phyloP scores from a whole-genome alignment of 495 filamentous ascomycete genomes.

The Penicillium atrosanguineum region DNA sequence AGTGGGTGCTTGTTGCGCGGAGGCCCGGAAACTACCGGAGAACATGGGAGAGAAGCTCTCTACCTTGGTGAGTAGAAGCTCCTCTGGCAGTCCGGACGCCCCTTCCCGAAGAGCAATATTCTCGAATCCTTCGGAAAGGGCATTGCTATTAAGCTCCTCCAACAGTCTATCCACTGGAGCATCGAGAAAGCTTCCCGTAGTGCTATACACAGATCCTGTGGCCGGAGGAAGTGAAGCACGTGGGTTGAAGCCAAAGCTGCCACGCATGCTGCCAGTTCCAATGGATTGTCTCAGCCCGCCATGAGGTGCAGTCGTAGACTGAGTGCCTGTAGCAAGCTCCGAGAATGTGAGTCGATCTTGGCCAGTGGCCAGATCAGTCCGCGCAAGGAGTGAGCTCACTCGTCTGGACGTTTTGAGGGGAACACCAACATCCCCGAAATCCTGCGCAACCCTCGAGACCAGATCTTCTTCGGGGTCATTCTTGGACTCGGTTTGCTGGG shows the following conservation, averaged over 20 bases:
- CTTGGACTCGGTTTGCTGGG: conserved; percentile 31
- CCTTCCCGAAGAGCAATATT: conserved; percentile 70
- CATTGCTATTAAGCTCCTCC: conserved; percentile 64
- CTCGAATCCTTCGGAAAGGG: conserved; percentile 65
- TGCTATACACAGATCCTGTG: conserved; percentile 41
- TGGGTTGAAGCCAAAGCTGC: conserved; percentile 55
- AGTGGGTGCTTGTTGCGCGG: conserved; percentile 41
- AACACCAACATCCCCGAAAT: conserved; percentile 64
- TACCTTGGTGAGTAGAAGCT: conserved; percentile 70
- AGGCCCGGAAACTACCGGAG: conserved; percentile 53
- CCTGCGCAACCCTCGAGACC: conserved; percentile 72
- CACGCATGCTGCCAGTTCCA: conserved; percentile 61
- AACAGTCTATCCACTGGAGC: conserved; percentile 69
- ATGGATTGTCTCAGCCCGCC: conserved; percentile 71
- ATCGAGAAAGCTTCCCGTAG: conserved; percentile 56
- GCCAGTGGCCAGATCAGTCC: conserved; percentile 77
- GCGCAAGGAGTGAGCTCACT: conserved; percentile 89
- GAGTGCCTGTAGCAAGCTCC: conserved; percentile 58
- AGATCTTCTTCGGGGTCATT: conserved; percentile 56
- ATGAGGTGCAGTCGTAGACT: conserved; percentile 43
- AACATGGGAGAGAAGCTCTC: conserved; percentile 66
- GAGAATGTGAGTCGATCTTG: conserved; percentile 73
- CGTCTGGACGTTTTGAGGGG: conserved; percentile 74
- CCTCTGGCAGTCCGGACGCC: conserved; percentile 66
- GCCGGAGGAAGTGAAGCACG: conserved; percentile 41